Evolutionary conservation across 2,329 filamentous ascomycete species (phyloP).

Genomic region (Colletotrichum camelliae): DNA sequence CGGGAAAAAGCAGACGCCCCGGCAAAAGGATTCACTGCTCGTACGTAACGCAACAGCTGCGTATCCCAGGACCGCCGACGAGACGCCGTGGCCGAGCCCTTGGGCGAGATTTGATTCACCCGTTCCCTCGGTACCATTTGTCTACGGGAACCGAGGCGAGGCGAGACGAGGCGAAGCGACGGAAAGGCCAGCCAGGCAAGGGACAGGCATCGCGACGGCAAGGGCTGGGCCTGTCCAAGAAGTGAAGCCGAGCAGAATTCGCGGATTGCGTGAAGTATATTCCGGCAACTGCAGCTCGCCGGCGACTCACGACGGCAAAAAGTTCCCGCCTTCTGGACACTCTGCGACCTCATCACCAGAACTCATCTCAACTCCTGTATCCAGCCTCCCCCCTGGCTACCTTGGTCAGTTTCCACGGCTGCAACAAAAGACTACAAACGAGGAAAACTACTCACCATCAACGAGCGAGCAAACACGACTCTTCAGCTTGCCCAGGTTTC

Average conservation of each 20-base stretch:
- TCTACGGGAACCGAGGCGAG: not conserved
- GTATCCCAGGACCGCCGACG: not conserved
- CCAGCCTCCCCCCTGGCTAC: not conserved
- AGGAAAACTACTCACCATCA: not conserved
- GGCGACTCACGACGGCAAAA: not conserved
- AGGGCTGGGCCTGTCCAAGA: not conserved
- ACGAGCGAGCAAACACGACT: not conserved
- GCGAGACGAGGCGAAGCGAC: slow-evolving; percentile 17
- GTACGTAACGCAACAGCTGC: not conserved
- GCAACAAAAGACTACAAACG: not conserved
- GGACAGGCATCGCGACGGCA: not conserved
- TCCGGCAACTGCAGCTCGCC: not conserved
- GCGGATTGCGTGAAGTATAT: not conserved
- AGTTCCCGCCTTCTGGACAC: not conserved
- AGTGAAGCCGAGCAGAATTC: not conserved
- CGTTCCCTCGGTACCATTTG: slow-evolving; percentile 8
- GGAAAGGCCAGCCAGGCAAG: not conserved
- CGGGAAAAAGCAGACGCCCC: not conserved
- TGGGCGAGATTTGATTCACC: slow-evolving; percentile 9
- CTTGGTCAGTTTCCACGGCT: not conserved
- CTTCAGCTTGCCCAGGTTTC: not conserved
- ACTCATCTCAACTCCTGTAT: not conserved
- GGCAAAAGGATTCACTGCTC: not conserved
- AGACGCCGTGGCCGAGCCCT: slow-evolving; percentile 3
- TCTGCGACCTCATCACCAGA: not conserved